Conservation (phyloP, 2,329 filamentous ascomycete genomes). For the Nothophoma quercina region DNA sequence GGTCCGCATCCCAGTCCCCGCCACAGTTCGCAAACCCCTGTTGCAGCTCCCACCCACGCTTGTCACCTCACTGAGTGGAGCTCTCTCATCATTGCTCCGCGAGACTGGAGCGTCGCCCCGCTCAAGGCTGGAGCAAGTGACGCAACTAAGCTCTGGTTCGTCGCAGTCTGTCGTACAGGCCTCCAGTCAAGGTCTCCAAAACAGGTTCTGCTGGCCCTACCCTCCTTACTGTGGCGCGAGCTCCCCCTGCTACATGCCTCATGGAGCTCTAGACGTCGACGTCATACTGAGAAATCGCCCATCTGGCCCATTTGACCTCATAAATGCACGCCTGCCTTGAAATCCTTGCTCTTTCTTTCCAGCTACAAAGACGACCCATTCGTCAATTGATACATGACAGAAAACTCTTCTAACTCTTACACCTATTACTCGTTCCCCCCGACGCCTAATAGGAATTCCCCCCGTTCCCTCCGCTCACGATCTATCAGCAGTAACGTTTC, state of each 20-base stretch:
- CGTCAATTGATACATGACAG: constrained; percentile 57
- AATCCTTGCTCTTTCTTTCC: constrained; percentile 22
- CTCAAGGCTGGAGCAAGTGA: constrained; percentile 43
- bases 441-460: constrained; percentile 55
- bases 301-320: constrained; percentile 32
- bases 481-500: constrained; percentile 51
- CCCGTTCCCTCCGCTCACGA: constrained; percentile 46
- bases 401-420: constrained; percentile 57
- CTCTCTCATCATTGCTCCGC: constrained; percentile 27
- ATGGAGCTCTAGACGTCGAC: constrained; percentile 34
- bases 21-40: constrained; percentile 38
- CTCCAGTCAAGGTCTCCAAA: constrained; percentile 37
- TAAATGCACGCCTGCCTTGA: constrained; percentile 39
- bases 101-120: constrained; percentile 43
- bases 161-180: constrained; percentile 38
- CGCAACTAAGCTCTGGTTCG: constrained; percentile 43
- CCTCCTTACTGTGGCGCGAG: constrained; percentile 42
- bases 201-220: constrained; percentile 45
- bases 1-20: constrained; percentile 32
- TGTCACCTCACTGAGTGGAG: constrained; percentile 39
- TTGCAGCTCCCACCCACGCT: constrained; percentile 31
- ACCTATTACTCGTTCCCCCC: constrained; percentile 61
- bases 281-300: constrained; percentile 41
- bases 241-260: constrained; percentile 40
- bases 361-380: constrained; percentile 44